Evolutionary conservation across 192 early-diverging fungal genomes (phyloP).

Genomic region (Entophlyctis luteolus): DNA sequence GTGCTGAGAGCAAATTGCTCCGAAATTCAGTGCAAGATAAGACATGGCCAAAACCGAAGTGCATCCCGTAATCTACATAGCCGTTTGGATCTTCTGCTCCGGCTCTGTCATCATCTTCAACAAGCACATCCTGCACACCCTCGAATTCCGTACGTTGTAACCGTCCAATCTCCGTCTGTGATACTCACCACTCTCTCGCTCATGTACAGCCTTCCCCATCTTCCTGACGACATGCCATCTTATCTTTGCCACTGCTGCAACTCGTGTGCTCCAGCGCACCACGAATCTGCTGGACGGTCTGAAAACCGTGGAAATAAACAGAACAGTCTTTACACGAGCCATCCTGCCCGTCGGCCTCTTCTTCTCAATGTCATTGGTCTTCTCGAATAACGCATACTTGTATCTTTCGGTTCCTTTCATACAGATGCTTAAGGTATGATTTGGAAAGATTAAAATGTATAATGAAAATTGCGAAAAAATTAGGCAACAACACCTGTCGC

Average conservation of each 20-base stretch:
- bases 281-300: conserved; percentile 54
- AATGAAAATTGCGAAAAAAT: no score
- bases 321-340: conserved; percentile 51
- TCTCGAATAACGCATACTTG: conserved; percentile 37
- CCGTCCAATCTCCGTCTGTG: no score
- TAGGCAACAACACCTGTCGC: conserved; percentile 36
- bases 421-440: conserved; percentile 43
- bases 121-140: conserved; percentile 18
- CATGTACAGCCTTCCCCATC: conserved; percentile 44
- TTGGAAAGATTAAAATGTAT: no score
- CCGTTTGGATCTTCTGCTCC: conserved; percentile 20
- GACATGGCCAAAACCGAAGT: background rate
- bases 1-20: no score
- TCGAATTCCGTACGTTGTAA: conserved; percentile 16
- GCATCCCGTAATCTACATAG: conserved; percentile 9
- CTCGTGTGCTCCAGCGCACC: conserved; percentile 56
- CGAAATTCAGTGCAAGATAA: no score
- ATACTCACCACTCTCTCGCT: no score
- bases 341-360: conserved; percentile 35
- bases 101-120: conserved; percentile 15
- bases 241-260: conserved; percentile 48
- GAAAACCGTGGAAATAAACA: conserved; percentile 55
- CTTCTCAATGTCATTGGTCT: conserved; percentile 28
- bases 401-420: conserved; percentile 36
- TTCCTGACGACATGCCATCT: conserved; percentile 41